Conservation (phyloP, 2,329 filamentous ascomycete species). For the Fusarium fracticaudum region DNA sequence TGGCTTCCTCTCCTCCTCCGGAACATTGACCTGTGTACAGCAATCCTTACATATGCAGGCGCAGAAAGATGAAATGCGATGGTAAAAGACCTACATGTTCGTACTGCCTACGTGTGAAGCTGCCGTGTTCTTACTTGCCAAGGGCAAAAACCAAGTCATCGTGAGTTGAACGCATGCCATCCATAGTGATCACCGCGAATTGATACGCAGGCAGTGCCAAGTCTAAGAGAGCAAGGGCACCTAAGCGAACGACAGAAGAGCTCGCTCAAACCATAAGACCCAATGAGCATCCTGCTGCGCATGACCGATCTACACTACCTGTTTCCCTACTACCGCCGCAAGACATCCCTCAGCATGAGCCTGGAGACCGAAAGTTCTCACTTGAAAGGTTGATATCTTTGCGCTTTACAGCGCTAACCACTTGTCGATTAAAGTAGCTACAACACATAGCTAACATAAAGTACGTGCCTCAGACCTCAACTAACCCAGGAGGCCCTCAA, state of each 20-base stretch:
- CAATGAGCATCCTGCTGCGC: neutral
- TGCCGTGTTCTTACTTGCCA: neutral
- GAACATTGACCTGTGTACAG: no score
- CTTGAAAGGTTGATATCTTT: neutral
- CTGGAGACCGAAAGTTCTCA: neutral
- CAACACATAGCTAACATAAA: neutral
- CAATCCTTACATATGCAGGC: neutral
- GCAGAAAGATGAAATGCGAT: neutral
- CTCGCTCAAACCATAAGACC: neutral
- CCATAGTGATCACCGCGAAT: rapidly evolving
- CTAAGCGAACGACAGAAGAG: rapidly evolving
- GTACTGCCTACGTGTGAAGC: neutral
- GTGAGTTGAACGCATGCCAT: rapidly evolving
- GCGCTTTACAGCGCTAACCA: rapidly evolving
- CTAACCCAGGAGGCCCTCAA: neutral
- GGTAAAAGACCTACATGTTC: neutral
- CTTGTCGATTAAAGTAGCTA: rapidly evolving
- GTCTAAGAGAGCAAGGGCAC: neutral
- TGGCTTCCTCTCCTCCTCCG: no score
- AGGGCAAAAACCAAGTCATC: neutral
- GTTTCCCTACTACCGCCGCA: neutral
- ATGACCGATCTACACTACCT: neutral
- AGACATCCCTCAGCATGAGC: neutral
- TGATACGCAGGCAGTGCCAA: neutral
- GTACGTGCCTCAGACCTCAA: neutral